A percentile compares a stretch with the other conserved stretches of the same genome.
Evolutionary conservation across 192 early-diverging fungal genomes (phyloP).

Genomic region (Coemansia sp.): DNA sequence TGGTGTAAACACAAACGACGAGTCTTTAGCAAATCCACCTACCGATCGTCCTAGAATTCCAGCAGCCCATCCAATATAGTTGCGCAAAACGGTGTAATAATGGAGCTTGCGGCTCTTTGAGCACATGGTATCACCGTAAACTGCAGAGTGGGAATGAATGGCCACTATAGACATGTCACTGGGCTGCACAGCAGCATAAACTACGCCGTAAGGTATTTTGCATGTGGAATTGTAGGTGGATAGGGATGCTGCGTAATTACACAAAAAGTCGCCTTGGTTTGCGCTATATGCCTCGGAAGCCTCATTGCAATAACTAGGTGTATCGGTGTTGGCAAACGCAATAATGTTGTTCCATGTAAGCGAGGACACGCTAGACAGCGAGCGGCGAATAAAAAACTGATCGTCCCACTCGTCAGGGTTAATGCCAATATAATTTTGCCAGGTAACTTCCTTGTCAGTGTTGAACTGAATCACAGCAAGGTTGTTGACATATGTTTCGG

Average conservation of each 20-base stretch:
- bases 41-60: conserved; percentile 21
- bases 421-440: conserved; percentile 38
- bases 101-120: conserved; percentile 30
- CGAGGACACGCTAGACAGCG: conserved; percentile 12
- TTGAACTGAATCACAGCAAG: conserved; percentile 42
- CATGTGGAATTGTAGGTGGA: conserved; percentile 30
- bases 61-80: conserved; percentile 46
- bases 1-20: conserved; percentile 18
- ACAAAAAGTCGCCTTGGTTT: conserved; percentile 40
- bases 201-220: conserved; percentile 39
- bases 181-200: conserved; percentile 39
- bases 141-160: conserved; percentile 36
- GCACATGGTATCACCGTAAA: conserved; percentile 37
- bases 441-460: background rate
- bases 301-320: conserved; percentile 28
- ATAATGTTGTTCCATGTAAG: conserved; percentile 26
- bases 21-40: conserved; percentile 27
- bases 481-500: conserved; percentile 30
- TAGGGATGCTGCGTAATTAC: conserved; percentile 24
- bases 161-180: conserved; percentile 27
- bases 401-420: conserved; percentile 31
- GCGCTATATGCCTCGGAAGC: conserved; percentile 25
- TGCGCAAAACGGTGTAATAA: conserved; percentile 45
- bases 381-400: conserved; percentile 27
- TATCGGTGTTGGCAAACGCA: conserved; percentile 13